Percentiles rank a stretch among this genome's conserved stretches.
phyloP scores from a whole-genome alignment of 352 stramenopile genomes.

The Globisporangium solare region DNA sequence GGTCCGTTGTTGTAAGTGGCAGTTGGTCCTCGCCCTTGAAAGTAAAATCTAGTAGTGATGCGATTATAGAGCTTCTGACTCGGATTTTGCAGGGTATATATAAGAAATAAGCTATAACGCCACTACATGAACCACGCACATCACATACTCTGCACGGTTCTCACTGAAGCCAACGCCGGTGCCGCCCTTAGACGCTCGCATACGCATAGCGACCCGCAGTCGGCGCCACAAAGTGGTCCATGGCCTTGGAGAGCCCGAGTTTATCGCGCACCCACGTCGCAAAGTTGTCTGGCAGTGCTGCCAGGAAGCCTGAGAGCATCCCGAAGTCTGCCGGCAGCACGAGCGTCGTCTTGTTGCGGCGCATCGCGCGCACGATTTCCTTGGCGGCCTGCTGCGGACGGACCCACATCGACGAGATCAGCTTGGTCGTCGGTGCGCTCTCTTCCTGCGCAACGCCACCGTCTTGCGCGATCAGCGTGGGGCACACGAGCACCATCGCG shows the following conservation, averaged over 20 bases:
- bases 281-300: conserved; percentile 1
- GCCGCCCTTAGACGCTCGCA: not conserved
- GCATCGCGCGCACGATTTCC: conserved; percentile 15
- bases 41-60: too few species aligned
- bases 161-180: too few species aligned
- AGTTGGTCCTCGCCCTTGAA: too few species aligned
- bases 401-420: conserved; percentile 13
- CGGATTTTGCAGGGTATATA: too few species aligned
- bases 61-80: too few species aligned
- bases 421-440: not conserved
- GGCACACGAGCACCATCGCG: conserved; percentile 15
- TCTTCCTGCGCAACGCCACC: not conserved
- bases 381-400: conserved; percentile 10
- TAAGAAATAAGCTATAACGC: too few species aligned
- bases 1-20: too few species aligned
- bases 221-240: conserved; percentile 11
- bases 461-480: conserved; percentile 7
- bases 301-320: conserved; percentile 9
- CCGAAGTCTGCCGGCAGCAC: conserved; percentile 14
- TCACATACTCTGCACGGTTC: not conserved
- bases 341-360: conserved; percentile 8
- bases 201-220: conserved; percentile 1
- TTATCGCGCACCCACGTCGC: conserved; percentile 14
- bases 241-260: conserved; percentile 11
- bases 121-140: not conserved